Base-by-base conservation (phyloP, 805 yeast genomes). In the Yamadazyma endophytica region DNA sequence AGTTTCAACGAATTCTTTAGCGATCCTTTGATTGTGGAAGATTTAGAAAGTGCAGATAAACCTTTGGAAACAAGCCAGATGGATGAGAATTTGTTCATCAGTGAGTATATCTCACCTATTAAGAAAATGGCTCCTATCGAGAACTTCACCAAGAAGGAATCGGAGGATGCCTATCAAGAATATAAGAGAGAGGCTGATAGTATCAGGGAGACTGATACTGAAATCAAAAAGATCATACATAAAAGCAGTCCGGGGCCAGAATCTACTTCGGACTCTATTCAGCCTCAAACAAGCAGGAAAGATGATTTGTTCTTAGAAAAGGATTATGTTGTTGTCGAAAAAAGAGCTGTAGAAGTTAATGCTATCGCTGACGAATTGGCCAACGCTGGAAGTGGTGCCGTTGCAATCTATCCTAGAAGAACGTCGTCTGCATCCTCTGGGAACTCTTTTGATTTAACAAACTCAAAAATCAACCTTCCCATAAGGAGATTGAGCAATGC, bases 291-390 rank as follows among this genome's bases (percentile, higher is more conserved):
- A 8, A 6, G 13, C 13, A 45, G 44, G 23, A 42, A 56, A 38
- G 58, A 68, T 14, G 83, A 78, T 32, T 49, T 71, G 14, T 67
- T 72, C 16, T 61, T 79, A 35, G 96, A 87, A 46, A 79, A 77
- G 43, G 97, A 88, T 49, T 90, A 90, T 47, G 97, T 90, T 20
- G 95, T 90, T 23, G 89, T 90, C 17, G 97, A 90, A 54, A 92
- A 90, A 54, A 74, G 95, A 29, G 86, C 92, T 0, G 97, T 90
- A 3, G 97, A 92, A 52, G 95, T 90, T 6, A 90, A 90, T 61
- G 90, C 95, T 2, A 68, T 92, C 35, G 98, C 98, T 3, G 97
- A 90, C 56, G 96, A 89, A 53, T 62, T 90, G 31, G 89, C 86
- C 11, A 62, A 65, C 36, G 79, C 79, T 3, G 79, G 79, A 2